Evolutionary conservation across 106 monocot genomes (phyloP).

Genomic region (Chionographis japonica): DNA sequence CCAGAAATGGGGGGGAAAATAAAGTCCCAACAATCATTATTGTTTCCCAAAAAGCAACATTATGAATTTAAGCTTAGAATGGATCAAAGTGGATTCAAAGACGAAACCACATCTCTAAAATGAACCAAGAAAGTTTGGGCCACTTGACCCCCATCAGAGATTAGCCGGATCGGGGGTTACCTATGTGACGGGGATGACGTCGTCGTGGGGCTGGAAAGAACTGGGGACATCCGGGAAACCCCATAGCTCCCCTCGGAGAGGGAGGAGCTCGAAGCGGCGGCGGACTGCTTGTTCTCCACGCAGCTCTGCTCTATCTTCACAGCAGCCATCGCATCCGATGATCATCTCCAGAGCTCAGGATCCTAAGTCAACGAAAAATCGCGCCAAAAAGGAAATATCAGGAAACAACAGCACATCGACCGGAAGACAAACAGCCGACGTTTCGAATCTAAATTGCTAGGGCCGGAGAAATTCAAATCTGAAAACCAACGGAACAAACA

Average conservation of each 20-base stretch:
- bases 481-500: background rate
- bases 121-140: too few species aligned
- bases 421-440: too few species aligned
- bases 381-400: background rate
- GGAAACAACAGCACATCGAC: background rate
- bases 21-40: too few species aligned
- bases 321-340: slow-evolving; percentile 22
- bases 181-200: slow-evolving; percentile 35
- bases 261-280: slow-evolving; percentile 48
- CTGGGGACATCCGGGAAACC: slow-evolving; percentile 32
- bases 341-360: slow-evolving; percentile 8
- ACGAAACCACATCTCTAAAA: too few species aligned
- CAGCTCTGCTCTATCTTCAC: slow-evolving; percentile 53
- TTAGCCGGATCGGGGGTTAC: slow-evolving; percentile 12
- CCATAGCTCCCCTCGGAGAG: slow-evolving; percentile 52
- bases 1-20: too few species aligned
- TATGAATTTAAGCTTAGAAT: too few species aligned
- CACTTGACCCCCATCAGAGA: too few species aligned
- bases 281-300: slow-evolving; percentile 76
- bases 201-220: slow-evolving; percentile 31
- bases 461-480: background rate
- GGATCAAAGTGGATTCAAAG: too few species aligned
- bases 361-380: background rate
- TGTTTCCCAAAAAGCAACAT: too few species aligned
- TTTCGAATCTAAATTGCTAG: too few species aligned